Evolutionary conservation across 2,329 filamentous ascomycete species (phyloP), one percentile per base, ranked within the genome.

Genomic region (Lasiodiplodia gonubiensis): DNA sequence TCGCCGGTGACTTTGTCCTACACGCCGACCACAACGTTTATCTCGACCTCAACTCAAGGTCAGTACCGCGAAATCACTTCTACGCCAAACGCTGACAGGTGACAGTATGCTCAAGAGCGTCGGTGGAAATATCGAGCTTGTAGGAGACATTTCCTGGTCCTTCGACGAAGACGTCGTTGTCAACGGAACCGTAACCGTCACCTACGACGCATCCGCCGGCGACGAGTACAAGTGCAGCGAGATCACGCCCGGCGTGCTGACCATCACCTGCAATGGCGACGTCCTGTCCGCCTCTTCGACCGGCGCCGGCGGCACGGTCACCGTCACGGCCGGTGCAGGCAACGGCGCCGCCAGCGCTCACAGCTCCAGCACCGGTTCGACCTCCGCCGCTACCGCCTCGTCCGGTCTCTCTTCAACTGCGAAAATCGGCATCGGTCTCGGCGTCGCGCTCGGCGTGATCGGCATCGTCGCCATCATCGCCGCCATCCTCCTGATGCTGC

Each of bases 211-310:
- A n/a, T 12, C 14, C 2, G 51, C 16, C 5, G 51, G 51, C 18
- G 51, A 54, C 27, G 23, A 54, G 51, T 54, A 54, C 51, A 54
- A 27, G 23, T 54, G 51, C 51, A 18, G 16, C 12, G 51, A 54
- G 16, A 54, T 33, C 27, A 30, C 51, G 51, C 51, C 51, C 3
- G 51, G 51, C 27, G 27, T 30, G 16, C 27, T 54, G 23, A 54
- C 51, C 51, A 27, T 54, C 51, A 54, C 51, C 51, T 54, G 51
- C 51, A 54, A 54, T 16, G 51, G 51, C 27, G 14, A 33, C 16
- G 18, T 54, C 25, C 16, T 54, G 8, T 7, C 27, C 25, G 23
- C 51, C 51, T 5, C 51, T 12, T 33, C 16, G 5, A 54, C 51
- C 5, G 51, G 16, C 23, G 18, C 51, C 12, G 49, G 21, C 27